Evolutionary conservation across 2,329 filamentous ascomycete genomes (phyloP), one percentile per base, ranked within the genome.

Genomic region (Aspergillus ochraceus): DNA sequence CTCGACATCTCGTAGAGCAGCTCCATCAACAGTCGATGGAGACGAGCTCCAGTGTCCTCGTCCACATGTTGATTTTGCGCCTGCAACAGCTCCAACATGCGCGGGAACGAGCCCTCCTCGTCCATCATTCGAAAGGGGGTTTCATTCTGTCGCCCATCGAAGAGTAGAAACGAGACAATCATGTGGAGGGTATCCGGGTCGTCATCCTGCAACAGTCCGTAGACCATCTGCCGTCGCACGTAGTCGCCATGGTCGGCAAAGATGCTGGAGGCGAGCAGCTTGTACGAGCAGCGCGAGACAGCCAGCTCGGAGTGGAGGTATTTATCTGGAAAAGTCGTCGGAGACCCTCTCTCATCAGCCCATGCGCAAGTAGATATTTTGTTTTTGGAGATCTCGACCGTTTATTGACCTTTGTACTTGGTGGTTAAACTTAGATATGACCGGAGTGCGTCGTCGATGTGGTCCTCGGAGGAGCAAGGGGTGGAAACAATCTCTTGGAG

Each of bases 1-100:
- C 96, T 86, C 49, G 92, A 93, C 90, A 97, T 97, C 80, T 98
- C 95, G 77, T 97, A 99, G 72, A 97, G 84, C 58, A 99, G 80
- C 76, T 97, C 90, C 69, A 99, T 82, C 55, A 98, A 81, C 62
- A 95, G 79, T 39, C 90, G 87, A 77, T 97, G 91, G 61, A 98
- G 81, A 55, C 86, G 83, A 24, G 86, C 83, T 71, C 66, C 17
- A n/a, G 17, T 42, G 17, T 42, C 68, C 61, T 67, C 67, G 36
- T 70, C 67, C 49, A 86, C 81, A 45, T 88, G 84, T 64, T 78
- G 75, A 54, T 83, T 83, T 62, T 84, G 84, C 49, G 80, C 83
- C 70, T 88, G 85, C 68, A 98, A 88, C 65, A 99, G 80, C 64
- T 96, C 91, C 32, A 98, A 80, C 49, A 99, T 80, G 32, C 93